phyloP scores from a whole-genome alignment of 2,329 filamentous ascomycete genomes.

The Penicillium olsonii region DNA sequence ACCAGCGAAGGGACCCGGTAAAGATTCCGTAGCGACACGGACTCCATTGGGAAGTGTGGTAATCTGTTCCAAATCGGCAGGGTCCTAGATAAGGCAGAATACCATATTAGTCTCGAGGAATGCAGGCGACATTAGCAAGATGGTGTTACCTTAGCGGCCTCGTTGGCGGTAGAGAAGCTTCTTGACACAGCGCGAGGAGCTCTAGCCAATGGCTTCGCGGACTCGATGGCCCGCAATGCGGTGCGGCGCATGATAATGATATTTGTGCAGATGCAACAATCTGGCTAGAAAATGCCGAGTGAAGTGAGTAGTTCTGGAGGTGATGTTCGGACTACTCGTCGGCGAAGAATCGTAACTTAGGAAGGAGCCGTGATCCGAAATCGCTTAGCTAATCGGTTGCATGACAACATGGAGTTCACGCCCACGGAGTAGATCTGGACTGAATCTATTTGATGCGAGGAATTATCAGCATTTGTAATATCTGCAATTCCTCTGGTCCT shows the following conservation, averaged over 20 bases:
- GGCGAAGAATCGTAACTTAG: constrained; percentile 23
- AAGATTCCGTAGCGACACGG: constrained; percentile 89
- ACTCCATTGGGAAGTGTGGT: constrained; percentile 90
- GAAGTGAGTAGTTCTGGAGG: constrained; percentile 14
- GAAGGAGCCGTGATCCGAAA: constrained; percentile 18
- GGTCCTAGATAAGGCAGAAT: constrained; percentile 59
- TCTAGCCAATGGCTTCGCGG: constrained; percentile 37
- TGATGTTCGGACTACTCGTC: constrained; percentile 9
- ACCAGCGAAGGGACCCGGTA: constrained; percentile 91
- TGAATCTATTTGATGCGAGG: too few relatives aligned
- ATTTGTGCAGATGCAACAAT: constrained; percentile 5
- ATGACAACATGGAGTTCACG: constrained; percentile 1
- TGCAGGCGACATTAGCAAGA: background rate
- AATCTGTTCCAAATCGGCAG: constrained; percentile 81
- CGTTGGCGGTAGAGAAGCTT: constrained; percentile 38
- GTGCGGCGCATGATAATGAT: constrained; percentile 40
- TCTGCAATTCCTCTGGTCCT: too few relatives aligned
- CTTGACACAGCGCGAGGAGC: constrained; percentile 37
- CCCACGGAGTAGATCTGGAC: too few relatives aligned
- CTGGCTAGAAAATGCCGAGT: constrained; percentile 4
- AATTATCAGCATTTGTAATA: too few relatives aligned
- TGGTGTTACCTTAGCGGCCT: constrained; percentile 36
- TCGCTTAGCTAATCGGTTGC: constrained; percentile 33
- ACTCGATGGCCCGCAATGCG: constrained; percentile 42
- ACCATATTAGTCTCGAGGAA: constrained; percentile 7